A percentile compares a stretch with the other conserved stretches of the same genome.
Evolutionary conservation across 176 grass and related monocot species (phyloP).

Genomic region (Avena eriantha): DNA sequence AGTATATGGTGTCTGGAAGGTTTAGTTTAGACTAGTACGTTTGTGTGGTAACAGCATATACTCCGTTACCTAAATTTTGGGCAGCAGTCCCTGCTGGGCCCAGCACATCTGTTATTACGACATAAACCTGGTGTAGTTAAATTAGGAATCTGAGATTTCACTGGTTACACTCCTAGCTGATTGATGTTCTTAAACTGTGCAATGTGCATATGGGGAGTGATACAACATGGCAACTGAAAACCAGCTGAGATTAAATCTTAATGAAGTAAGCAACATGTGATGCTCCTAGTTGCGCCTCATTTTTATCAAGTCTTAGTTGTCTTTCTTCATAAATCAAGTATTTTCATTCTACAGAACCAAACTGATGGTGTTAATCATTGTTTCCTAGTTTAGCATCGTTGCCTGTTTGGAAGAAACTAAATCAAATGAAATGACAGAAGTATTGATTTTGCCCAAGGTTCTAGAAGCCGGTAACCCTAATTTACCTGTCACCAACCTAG

Average conservation of each 20-base stretch:
- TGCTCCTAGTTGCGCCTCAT: not conserved
- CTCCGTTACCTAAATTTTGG: not conserved
- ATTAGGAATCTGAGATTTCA: not conserved
- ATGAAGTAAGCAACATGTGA: not conserved
- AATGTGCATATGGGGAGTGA: not conserved
- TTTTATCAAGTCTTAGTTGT: not conserved
- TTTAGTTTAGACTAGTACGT: not conserved
- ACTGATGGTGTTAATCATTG: not conserved
- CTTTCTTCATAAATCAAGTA: not conserved
- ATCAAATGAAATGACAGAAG: not conserved
- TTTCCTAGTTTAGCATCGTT: not conserved
- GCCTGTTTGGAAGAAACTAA: not conserved
- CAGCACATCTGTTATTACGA: not conserved
- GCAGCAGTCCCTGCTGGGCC: not conserved
- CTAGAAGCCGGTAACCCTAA: not conserved
- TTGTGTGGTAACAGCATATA: not conserved
- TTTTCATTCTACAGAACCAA: not conserved
- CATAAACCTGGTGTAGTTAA: not conserved
- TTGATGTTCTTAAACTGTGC: not conserved
- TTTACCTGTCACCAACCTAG: not conserved
- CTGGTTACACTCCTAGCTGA: not conserved
- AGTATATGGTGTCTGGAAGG: not conserved
- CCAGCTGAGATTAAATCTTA: not conserved
- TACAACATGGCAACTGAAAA: not conserved
- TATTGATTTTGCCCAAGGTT: not conserved